Percentiles rank a stretch among this genome's conserved stretches.
Conservation (phyloP, 208 protist species). For the Leishmania turanica region DNA sequence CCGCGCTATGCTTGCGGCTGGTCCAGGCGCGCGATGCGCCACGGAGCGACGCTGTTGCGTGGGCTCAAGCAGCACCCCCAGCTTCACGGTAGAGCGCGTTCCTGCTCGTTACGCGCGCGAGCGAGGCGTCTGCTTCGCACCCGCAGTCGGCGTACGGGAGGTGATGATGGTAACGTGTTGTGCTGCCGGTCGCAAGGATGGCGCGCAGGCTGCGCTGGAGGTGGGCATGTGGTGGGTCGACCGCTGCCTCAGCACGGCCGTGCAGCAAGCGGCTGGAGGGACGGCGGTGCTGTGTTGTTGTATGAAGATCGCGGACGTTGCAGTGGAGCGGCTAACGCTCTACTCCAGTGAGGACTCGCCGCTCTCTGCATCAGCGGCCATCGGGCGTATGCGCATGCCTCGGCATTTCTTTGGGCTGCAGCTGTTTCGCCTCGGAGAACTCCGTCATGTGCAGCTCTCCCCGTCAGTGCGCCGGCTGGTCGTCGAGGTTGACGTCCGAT, state of each 20-base stretch:
- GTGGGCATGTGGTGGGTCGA: conserved; percentile 35
- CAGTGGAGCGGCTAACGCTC: conserved; percentile 4
- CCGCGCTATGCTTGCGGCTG: not conserved
- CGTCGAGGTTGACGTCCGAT: conserved; percentile 23
- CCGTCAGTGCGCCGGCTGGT: conserved; percentile 7
- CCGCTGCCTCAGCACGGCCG: conserved; percentile 3
- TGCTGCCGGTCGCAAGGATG: not conserved
- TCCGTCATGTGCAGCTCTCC: conserved; percentile 22
- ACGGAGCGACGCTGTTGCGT: not conserved
- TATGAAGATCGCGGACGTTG: conserved; percentile 11
- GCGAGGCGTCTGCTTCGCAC: conserved; percentile 2
- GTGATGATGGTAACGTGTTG: conserved; percentile 21
- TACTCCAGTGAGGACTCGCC: conserved; percentile 18
- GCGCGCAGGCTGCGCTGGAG: conserved; percentile 1
- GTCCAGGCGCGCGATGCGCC: not conserved
- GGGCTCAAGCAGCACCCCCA: not conserved
- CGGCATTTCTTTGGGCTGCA: conserved; percentile 16
- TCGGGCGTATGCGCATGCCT: conserved; percentile 16
- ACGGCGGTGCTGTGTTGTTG: conserved; percentile 7
- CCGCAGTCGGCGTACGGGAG: not conserved
- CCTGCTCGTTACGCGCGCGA: not conserved
- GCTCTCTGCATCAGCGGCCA: not conserved
- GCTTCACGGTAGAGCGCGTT: conserved; percentile 9
- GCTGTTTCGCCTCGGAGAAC: conserved; percentile 13
- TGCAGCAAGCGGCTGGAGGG: not conserved